phyloP scores from a whole-genome alignment of 345 rosid species.

The Mallotus nudiflorus region DNA sequence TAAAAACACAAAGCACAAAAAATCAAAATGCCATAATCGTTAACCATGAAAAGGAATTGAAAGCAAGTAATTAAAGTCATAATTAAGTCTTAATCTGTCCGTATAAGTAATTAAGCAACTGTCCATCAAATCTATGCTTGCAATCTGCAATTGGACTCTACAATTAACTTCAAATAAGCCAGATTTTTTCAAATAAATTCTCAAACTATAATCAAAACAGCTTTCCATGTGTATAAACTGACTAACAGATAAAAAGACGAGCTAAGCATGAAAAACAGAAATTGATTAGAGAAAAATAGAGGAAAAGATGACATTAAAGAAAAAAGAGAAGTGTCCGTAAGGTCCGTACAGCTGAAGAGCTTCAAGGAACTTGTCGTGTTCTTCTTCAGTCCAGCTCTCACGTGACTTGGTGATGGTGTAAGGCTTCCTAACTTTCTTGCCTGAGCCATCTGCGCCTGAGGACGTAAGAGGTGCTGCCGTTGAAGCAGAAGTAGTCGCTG shows the following conservation, averaged over 20 bases:
- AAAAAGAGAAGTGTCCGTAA: neutral
- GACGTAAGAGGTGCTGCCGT: neutral
- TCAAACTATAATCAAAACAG: too few relatives aligned
- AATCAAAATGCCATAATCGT: neutral
- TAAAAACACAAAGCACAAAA: too few relatives aligned
- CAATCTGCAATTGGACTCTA: neutral
- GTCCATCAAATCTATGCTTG: neutral
- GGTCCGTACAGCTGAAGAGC: conserved; percentile 79
- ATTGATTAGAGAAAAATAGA: too few relatives aligned
- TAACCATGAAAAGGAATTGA: neutral
- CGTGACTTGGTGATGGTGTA: conserved; percentile 98
- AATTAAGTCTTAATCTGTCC: neutral
- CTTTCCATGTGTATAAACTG: too few relatives aligned
- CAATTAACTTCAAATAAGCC: too few relatives aligned
- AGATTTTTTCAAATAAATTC: neutral
- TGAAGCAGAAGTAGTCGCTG: conserved; percentile 8
- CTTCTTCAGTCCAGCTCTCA: conserved; percentile 98
- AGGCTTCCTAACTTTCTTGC: conserved; percentile 90
- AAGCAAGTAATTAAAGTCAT: neutral
- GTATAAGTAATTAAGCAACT: neutral
- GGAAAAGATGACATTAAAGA: neutral
- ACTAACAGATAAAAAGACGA: too few relatives aligned
- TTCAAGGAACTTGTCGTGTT: conserved; percentile 97
- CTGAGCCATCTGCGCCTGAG: conserved; percentile 28
- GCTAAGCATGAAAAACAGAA: too few relatives aligned